A percentile compares a stretch with the other conserved stretches of the same genome.
Conservation (phyloP, 116 monocot genomes). For the Dioscorea cayenensis region DNA sequence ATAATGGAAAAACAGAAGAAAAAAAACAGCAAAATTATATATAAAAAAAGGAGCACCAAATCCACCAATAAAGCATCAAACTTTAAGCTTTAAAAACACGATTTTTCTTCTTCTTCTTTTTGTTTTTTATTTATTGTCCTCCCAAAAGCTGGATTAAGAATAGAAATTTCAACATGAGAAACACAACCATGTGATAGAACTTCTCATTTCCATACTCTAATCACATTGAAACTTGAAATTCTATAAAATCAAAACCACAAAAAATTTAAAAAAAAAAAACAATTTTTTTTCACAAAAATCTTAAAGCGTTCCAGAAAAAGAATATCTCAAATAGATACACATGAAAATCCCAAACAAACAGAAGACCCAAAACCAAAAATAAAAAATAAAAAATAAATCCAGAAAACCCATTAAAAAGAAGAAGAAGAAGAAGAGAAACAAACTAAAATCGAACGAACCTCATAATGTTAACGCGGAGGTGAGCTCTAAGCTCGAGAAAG, state of each 20-base stretch:
- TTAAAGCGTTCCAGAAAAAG: no score
- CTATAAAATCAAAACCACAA: background rate
- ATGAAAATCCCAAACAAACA: background rate
- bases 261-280: background rate
- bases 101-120: no score
- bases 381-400: background rate
- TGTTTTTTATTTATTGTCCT: no score
- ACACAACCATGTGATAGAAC: background rate
- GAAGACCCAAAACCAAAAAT: background rate
- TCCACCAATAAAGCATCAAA: no score
- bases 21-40: no score
- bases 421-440: background rate
- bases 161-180: background rate
- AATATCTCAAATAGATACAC: no score
- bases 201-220: background rate
- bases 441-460: conserved; percentile 34
- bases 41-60: no score
- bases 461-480: conserved; percentile 95
- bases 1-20: no score
- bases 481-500: conserved; percentile 83
- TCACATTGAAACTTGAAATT: background rate
- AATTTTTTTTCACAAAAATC: background rate
- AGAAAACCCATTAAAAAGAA: background rate
- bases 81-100: no score
- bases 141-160: background rate